Conservation (phyloP, 768 basidiomycete genomes). For the Leccinum variicolor region DNA sequence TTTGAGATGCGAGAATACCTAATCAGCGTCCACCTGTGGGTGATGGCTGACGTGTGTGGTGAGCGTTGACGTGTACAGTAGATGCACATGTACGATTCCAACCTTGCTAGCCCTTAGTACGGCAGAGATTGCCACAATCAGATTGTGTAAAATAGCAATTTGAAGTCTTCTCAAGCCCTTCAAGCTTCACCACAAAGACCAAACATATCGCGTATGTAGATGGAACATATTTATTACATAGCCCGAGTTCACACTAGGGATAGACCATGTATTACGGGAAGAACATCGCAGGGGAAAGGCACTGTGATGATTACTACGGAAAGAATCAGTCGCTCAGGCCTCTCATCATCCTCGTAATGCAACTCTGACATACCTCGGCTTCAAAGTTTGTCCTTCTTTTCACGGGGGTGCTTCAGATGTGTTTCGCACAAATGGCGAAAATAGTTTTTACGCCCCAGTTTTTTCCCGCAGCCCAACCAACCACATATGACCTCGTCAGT, state of each 20-base stretch:
- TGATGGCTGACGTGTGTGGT: too few relatives aligned
- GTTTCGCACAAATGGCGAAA: not conserved
- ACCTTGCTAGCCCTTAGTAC: too few relatives aligned
- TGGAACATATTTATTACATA: not conserved
- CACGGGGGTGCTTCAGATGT: slow-evolving; percentile 3
- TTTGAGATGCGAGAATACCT: too few relatives aligned
- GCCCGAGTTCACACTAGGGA: not conserved
- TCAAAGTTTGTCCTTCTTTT: not conserved
- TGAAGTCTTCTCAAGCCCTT: too few relatives aligned
- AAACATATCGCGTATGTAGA: not conserved
- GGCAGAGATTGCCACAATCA: too few relatives aligned
- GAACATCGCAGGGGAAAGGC: not conserved
- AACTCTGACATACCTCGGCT: not conserved
- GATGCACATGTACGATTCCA: too few relatives aligned
- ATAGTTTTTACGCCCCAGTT: not conserved
- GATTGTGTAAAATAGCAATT: too few relatives aligned
- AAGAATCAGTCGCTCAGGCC: not conserved
- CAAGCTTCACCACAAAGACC: too few relatives aligned
- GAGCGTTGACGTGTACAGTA: too few relatives aligned
- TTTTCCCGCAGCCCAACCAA: not conserved
- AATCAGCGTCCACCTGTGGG: too few relatives aligned
- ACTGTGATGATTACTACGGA: not conserved
- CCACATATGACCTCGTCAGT: accelerated
- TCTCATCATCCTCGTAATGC: not conserved
- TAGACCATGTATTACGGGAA: not conserved